Evolutionary conservation across 2,329 filamentous ascomycete genomes (phyloP), one percentile per base, ranked within the genome.

Genomic region (Emmonsiellopsis sp.): DNA sequence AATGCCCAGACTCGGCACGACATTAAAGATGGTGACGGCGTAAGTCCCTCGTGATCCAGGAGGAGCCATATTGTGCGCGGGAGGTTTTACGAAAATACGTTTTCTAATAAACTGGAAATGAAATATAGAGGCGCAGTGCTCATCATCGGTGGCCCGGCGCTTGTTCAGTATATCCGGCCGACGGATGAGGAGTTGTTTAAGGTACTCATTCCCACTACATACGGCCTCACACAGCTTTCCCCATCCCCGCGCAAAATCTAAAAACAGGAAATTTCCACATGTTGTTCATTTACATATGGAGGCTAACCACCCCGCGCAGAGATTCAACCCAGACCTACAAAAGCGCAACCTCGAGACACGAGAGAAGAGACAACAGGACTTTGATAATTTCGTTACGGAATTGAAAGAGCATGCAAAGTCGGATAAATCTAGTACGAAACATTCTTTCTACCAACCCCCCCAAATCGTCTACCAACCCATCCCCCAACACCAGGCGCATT

Each of bases 291-390:
- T 34, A 34, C 13, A 32, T 7, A 15, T 15, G 26, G 26, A 11
- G 10, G n/a, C 26, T 3, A 11, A 45, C 32, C 26, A 5, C 13
- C n/a, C 20, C 42, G 10, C 26, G 7, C 43, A 89, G 75, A 83
- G 80, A 71, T 97, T 97, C 75, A 97, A 92, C 70, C 92, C 92
- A 0, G 93, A 97, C 35, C 80, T 98, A n/a, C 87, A 93, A 67
- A 87, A 88, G 70, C 82, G 87, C 65, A 90, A 87, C 57, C 75
- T 95, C n/a, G 90, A 91, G 70, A 81, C 84, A 55, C 81, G 89
- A 15, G 78, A 85, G 54, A 82, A 86, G 67, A 81, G 81, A 56
- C 83, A 93, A 65, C 80, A 91, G 70, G 90, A 96, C 55, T 95
- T 95, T 63, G 87, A 96, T 66, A 81, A 90, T 53, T 97, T 95